These are phyloP conservation scores for Trichodelitschia bisporula DNA, from an alignment of 495 filamentous ascomycete genomes.

Conservation along the genomic window DNA sequence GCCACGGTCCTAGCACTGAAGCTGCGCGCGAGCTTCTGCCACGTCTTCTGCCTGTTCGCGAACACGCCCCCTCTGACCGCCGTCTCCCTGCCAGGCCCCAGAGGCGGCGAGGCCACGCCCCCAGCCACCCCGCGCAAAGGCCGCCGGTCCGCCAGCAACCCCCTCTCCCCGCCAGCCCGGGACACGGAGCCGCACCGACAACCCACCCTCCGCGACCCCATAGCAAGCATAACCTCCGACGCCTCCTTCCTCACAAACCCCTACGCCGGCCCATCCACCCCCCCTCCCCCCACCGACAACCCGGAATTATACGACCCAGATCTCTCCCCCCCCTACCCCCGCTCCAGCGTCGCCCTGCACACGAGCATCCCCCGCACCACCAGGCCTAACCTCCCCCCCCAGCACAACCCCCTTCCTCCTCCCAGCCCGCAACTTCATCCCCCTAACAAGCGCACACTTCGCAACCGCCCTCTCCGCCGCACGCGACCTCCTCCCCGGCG, in stretches of 20 bases:
- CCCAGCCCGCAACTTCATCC: constrained; percentile 59
- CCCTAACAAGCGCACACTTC: constrained; percentile 59
- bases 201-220: constrained; percentile 16
- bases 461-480: constrained; percentile 51
- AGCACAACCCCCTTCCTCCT: constrained; percentile 37
- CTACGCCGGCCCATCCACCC: too few relatives aligned
- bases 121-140: constrained; percentile 7
- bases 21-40: constrained; percentile 78
- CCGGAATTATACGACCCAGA: too few relatives aligned
- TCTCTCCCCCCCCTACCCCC: too few relatives aligned
- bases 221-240: constrained; percentile 18
- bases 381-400: constrained; percentile 9
- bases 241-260: constrained; percentile 20
- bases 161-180: constrained; percentile 7
- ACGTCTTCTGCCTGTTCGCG: constrained; percentile 92
- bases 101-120: constrained; percentile 8
- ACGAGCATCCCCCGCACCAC: constrained; percentile 23
- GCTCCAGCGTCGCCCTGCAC: too few relatives aligned
- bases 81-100: constrained; percentile 7
- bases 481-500: constrained; percentile 51
- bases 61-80: constrained; percentile 38
- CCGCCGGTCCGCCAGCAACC: constrained; percentile 5
- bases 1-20: constrained; percentile 69
- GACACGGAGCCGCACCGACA: constrained; percentile 7
- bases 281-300: constrained; percentile 9